phyloP scores from a whole-genome alignment of 371 early-diverging fungal species.

The Phascolomyces articulosus region DNA sequence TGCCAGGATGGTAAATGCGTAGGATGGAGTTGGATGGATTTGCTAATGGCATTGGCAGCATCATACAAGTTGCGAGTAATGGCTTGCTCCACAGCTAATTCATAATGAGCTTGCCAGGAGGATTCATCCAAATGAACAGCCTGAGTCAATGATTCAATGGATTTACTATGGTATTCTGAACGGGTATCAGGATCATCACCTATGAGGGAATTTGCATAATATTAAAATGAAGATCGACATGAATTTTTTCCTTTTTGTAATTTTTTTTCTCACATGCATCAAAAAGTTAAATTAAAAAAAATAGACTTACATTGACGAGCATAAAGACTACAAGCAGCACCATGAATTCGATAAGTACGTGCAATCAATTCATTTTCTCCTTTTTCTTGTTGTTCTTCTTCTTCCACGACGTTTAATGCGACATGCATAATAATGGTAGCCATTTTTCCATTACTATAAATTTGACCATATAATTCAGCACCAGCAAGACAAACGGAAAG shows the following conservation, averaged over 20 bases:
- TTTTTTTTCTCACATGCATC: no score
- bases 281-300: neutral
- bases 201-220: no score
- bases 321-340: constrained; percentile 59
- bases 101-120: constrained; percentile 68
- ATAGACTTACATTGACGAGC: constrained; percentile 57
- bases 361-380: neutral
- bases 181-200: constrained; percentile 61
- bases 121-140: constrained; percentile 3
- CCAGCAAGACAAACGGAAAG: constrained; percentile 47
- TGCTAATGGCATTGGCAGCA: constrained; percentile 62
- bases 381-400: neutral
- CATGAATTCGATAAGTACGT: constrained; percentile 54
- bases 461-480: constrained; percentile 42
- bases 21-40: constrained; percentile 63
- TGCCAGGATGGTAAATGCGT: constrained; percentile 81
- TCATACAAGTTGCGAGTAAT: constrained; percentile 71
- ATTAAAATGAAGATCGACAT: no score
- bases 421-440: constrained; percentile 46
- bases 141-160: constrained; percentile 48
- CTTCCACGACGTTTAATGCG: constrained; percentile 20
- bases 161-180: constrained; percentile 57
- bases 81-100: constrained; percentile 78
- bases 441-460: constrained; percentile 35
- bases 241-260: no score